Percentiles rank a stretch among this genome's conserved stretches.
Evolutionary conservation across 2,329 filamentous ascomycete species (phyloP).

Genomic region (Colletotrichum kahawae): DNA sequence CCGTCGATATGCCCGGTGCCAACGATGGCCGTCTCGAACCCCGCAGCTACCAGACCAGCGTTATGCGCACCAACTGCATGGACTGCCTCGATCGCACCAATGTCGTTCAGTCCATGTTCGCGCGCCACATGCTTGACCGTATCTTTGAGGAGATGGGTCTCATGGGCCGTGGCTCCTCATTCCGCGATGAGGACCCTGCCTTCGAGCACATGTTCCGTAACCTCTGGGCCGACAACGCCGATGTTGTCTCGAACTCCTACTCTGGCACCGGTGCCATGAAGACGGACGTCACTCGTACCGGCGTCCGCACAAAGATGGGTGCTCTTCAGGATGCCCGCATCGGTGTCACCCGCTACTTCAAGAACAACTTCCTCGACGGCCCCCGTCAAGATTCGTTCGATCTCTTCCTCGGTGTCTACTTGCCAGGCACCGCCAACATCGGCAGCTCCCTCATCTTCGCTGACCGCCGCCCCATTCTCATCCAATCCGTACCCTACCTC

Average conservation of each 20-base stretch:
- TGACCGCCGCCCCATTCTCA: constrained; percentile 82
- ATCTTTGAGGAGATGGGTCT: constrained; percentile 87
- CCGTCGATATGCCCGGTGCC: constrained; percentile 80
- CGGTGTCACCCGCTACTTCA: constrained; percentile 85
- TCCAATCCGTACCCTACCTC: constrained; percentile 94
- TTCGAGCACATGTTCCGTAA: constrained; percentile 97
- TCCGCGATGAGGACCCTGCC: constrained; percentile 74
- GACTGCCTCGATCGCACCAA: constrained; percentile 98
- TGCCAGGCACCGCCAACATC: constrained; percentile 73
- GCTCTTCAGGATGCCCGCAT: constrained; percentile 87
- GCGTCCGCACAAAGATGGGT: constrained; percentile 83
- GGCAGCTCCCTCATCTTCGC: constrained; percentile 78
- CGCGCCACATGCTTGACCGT: constrained; percentile 84
- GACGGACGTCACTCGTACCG: constrained; percentile 96
- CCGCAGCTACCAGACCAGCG: constrained; percentile 81
- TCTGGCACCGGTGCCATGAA: constrained; percentile 97
- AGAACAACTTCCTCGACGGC: constrained; percentile 95
- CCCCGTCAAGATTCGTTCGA: constrained; percentile 96
- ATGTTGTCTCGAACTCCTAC: constrained; percentile 91
- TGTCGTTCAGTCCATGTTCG: constrained; percentile 96
- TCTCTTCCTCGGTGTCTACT: constrained; percentile 87
- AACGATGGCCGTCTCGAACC: constrained; percentile 76
- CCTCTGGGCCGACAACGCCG: constrained; percentile 97
- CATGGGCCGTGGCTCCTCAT: constrained; percentile 75
- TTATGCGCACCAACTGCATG: constrained; percentile 99